Evolutionary conservation across 2,329 filamentous ascomycete species (phyloP).

Genomic region (Aspergillus transmontanensis): DNA sequence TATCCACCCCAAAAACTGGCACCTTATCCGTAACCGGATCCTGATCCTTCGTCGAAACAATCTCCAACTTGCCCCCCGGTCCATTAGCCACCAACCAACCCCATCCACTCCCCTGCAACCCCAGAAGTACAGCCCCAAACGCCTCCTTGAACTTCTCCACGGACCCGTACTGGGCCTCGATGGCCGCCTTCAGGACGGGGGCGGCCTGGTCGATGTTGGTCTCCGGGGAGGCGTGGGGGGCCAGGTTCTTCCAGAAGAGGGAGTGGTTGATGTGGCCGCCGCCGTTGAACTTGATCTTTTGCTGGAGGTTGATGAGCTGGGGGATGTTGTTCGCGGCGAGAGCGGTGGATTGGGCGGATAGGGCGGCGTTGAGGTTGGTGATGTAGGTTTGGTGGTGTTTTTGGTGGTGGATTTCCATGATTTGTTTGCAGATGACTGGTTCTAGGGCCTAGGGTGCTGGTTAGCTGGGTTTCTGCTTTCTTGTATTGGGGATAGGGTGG

Average conservation of each 20-base stretch:
- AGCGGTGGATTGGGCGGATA: constrained; percentile 64
- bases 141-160: constrained; percentile 66
- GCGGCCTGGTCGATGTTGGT: constrained; percentile 58
- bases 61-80: constrained; percentile 62
- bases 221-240: constrained; percentile 61
- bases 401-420: constrained; percentile 93
- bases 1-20: constrained; percentile 80
- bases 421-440: constrained; percentile 75
- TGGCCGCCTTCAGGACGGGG: constrained; percentile 62
- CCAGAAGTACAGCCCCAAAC: constrained; percentile 67
- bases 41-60: constrained; percentile 84
- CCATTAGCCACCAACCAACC: constrained; percentile 76
- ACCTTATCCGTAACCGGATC: constrained; percentile 76
- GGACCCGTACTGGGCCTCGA: constrained; percentile 69
- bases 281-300: constrained; percentile 81
- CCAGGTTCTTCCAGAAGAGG: constrained; percentile 86
- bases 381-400: constrained; percentile 95
- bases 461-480: not conserved
- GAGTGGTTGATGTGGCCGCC: constrained; percentile 93
- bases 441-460: constrained; percentile 76
- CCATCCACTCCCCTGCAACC: constrained; percentile 83
- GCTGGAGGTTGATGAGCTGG: constrained; percentile 67
- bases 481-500: not conserved
- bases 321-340: constrained; percentile 61
- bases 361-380: constrained; percentile 79